Conservation (phyloP, 441 rosid species). For the Isatis lusitanica region DNA sequence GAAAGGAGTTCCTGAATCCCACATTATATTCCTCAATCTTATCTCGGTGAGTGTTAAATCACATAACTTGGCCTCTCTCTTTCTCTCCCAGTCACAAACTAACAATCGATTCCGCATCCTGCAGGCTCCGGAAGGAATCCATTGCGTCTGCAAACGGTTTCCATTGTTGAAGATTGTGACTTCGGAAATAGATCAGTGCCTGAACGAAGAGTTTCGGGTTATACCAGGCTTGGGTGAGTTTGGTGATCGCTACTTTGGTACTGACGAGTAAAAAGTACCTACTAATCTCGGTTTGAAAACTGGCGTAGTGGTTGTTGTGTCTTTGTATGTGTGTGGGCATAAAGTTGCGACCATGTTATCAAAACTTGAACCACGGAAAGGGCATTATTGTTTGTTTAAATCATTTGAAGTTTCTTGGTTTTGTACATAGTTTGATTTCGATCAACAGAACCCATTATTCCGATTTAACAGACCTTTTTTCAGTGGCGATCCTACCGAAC, state of each 20-base stretch:
- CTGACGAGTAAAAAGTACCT: slow-evolving; percentile 61
- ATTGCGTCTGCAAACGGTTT: slow-evolving; percentile 80
- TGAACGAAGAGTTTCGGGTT: slow-evolving; percentile 87
- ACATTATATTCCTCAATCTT: slow-evolving; percentile 89
- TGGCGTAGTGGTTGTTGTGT: neutral
- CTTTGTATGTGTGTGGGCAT: neutral
- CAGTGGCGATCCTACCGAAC: neutral
- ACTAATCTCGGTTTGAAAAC: neutral
- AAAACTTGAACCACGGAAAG: slow-evolving; percentile 10
- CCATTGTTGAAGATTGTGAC: slow-evolving; percentile 89
- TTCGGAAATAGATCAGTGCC: slow-evolving; percentile 80
- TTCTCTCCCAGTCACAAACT: slow-evolving; percentile 15
- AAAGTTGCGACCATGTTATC: slow-evolving; percentile 4
- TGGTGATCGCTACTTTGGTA: slow-evolving; percentile 96
- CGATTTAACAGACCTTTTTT: neutral
- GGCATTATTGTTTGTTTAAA: neutral
- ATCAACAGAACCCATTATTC: neutral
- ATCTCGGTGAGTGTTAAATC: slow-evolving; percentile 66
- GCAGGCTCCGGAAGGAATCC: slow-evolving; percentile 98
- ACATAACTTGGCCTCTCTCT: neutral
- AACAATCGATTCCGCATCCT: neutral
- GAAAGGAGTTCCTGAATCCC: slow-evolving; percentile 95
- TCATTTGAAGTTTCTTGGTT: slow-evolving; percentile 3
- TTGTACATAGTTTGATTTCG: slow-evolving; percentile 4
- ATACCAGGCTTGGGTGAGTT: slow-evolving; percentile 97